These are phyloP conservation scores for Selenicereus undatus DNA, from an alignment of 148 eudicot genomes.

Conservation along the genomic window DNA sequence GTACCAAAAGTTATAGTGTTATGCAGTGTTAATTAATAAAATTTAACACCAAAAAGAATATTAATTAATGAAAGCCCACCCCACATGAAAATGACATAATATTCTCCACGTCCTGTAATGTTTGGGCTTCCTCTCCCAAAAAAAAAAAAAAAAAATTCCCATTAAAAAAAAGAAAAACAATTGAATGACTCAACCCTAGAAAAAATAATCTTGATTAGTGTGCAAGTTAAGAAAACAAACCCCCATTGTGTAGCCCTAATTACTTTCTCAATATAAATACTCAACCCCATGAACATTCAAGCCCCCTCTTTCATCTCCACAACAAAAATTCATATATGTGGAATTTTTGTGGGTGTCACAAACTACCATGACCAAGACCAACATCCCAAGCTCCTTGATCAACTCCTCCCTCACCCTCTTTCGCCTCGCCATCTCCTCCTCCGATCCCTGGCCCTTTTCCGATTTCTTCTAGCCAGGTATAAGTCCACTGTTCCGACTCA, in stretches of 20 bases:
- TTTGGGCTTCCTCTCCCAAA: neutral
- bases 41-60: too few relatives aligned
- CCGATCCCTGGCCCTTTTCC: constrained; percentile 94
- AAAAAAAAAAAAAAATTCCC: neutral
- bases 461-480: neutral
- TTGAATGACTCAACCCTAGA: neutral
- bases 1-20: too few relatives aligned
- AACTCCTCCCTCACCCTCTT: constrained; percentile 67
- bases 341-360: neutral
- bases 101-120: neutral
- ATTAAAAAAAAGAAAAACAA: neutral
- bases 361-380: constrained; percentile 50
- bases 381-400: constrained; percentile 67
- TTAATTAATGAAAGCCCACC: too few relatives aligned
- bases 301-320: constrained; percentile 22
- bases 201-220: neutral
- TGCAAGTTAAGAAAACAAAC: constrained; percentile 16
- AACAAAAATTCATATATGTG: constrained; percentile 20
- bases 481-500: neutral
- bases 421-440: constrained; percentile 57
- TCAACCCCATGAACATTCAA: constrained; percentile 19
- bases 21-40: too few relatives aligned
- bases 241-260: too few relatives aligned
- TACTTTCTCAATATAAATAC: too few relatives aligned
- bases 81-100: neutral